Evolutionary conservation across 202 grass and related monocot genomes (phyloP).

Genomic region (Alloteropsis angusta): DNA sequence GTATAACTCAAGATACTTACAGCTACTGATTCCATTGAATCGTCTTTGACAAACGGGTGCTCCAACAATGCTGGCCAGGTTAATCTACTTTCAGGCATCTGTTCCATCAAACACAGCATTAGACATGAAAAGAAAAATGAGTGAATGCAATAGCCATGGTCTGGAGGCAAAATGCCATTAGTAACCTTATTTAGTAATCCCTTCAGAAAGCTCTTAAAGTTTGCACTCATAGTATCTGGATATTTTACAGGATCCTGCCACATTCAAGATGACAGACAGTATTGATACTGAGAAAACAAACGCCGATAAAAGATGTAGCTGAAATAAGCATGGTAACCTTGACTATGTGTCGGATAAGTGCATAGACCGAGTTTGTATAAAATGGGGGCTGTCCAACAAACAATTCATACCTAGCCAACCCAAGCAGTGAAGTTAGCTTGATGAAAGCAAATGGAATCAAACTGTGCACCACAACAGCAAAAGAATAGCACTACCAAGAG

Average conservation of each 20-base stretch:
- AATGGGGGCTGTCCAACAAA: constrained; percentile 88
- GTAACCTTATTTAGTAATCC: constrained; percentile 91
- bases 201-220: constrained; percentile 93
- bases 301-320: background rate
- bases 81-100: constrained; percentile 85
- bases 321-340: constrained; percentile 34
- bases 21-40: constrained; percentile 32
- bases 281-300: background rate
- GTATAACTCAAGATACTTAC: constrained; percentile 29
- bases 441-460: background rate
- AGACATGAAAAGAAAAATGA: constrained; percentile 23
- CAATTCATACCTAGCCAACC: constrained; percentile 66
- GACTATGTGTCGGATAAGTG: constrained; percentile 75
- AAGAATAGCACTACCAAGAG: background rate
- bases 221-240: constrained; percentile 88
- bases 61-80: constrained; percentile 87
- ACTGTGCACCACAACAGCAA: background rate
- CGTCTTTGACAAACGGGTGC: constrained; percentile 89
- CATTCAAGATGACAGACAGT: background rate
- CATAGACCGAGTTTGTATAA: constrained; percentile 92
- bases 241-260: constrained; percentile 95
- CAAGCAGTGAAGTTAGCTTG: constrained; percentile 24
- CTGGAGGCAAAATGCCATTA: background rate
- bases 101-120: constrained; percentile 27
- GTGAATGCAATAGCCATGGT: constrained; percentile 4